Evolutionary conservation across 1,139 yeast species (phyloP), one percentile per base, ranked within the genome.

Genomic region (Zygoascus hellenicus): DNA sequence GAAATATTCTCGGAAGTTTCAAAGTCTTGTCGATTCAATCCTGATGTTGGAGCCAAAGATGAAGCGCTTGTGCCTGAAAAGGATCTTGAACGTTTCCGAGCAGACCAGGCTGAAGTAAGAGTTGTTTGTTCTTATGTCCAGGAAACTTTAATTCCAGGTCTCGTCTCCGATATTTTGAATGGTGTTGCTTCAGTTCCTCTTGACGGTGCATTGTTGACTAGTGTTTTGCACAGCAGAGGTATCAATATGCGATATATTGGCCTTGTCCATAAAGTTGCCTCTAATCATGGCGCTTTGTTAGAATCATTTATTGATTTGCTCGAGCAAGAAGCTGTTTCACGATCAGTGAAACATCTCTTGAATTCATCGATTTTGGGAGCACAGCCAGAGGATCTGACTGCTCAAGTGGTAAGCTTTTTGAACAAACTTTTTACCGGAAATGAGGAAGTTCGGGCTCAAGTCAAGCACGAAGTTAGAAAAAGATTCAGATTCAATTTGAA

Each of bases 191-290:
- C 82, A 45, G 75, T 81, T 33, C 96, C 96, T 42, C 72, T 86
- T 52, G 96, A 88, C 61, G 96, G 97, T 52, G 63, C 68, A 4
- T 92, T 89, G 58, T 76, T 92, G 59, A 71, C 88, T 29, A 71
- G 74, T 37, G 65, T 75, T 47, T 68, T 92, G 66, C 98, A 92
- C 66, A 77, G 77, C 57, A 72, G 74, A 46, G 98, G 98, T 72
- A 83, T 92, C 62, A 90, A 88, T 65, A 64, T 90, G 70, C 83
- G 98, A 68, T 90, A 92, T 62, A 73, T 92, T 59, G 97, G 97
- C 52, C 68, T 38, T 2, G 40, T 65, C 2, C 49, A 54, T 38
- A 46, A 46, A 1, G 40, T 53, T 15, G 57, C 58, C 9, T 43
- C 48, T 36, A 43, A 48, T 39, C 45, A 50, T 17, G 49, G 51